These are phyloP conservation scores for Xylariaceae sp. DNA, from an alignment of 2,329 filamentous ascomycete genomes.

Conservation along the genomic window DNA sequence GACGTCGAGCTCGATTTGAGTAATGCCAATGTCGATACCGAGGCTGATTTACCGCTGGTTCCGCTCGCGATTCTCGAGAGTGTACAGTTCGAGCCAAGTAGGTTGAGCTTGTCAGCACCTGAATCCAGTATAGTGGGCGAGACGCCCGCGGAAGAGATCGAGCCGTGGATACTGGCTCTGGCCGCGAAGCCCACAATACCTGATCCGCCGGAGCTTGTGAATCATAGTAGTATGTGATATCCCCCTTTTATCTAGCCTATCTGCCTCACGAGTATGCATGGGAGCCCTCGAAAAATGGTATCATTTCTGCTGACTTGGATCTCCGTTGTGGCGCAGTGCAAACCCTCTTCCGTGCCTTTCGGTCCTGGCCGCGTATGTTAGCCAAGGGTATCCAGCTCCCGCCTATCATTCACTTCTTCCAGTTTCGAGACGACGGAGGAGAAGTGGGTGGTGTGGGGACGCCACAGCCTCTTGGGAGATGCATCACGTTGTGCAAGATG, in stretches of 20 bases:
- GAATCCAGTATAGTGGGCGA: neutral
- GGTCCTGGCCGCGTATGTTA: slow-evolving; percentile 47
- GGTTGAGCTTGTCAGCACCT: neutral
- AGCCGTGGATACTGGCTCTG: slow-evolving; percentile 22
- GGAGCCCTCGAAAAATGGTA: too few species aligned
- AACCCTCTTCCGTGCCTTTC: slow-evolving; percentile 43
- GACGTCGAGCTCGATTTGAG: slow-evolving; percentile 5
- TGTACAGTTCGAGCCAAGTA: neutral
- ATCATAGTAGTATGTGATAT: slow-evolving; percentile 28
- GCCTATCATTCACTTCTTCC: slow-evolving; percentile 43
- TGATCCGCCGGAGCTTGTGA: slow-evolving; percentile 18
- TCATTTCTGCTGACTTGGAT: too few species aligned
- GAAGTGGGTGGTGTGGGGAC: slow-evolving; percentile 13
- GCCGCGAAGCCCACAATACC: neutral
- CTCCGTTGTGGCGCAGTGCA: slow-evolving; percentile 28
- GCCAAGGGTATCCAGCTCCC: slow-evolving; percentile 45
- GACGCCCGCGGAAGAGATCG: slow-evolving; percentile 5
- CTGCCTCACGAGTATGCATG: too few species aligned
- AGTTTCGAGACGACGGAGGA: slow-evolving; percentile 20
- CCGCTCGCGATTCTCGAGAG: neutral
- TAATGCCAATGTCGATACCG: neutral
- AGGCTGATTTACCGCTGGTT: neutral
- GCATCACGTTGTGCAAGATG: slow-evolving; percentile 45
- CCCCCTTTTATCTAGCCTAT: too few species aligned
- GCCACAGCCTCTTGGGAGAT: slow-evolving; percentile 43